Base-by-base conservation (phyloP, 2,329 filamentous ascomycete species). In the Pestalotiopsis sp. region DNA sequence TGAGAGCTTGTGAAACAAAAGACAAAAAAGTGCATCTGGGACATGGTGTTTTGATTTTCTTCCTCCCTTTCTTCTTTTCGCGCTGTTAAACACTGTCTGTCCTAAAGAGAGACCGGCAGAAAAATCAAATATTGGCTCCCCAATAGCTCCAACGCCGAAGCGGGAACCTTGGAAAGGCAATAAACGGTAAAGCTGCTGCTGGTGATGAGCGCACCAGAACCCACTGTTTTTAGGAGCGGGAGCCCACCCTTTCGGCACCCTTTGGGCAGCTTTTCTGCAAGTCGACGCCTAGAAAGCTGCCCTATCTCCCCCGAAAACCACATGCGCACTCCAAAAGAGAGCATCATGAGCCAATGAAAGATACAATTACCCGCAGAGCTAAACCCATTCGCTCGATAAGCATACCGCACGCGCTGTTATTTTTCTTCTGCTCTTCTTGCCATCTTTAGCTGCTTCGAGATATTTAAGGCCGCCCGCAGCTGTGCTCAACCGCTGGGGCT, bases 291-390 rank as follows among this genome's bases (percentile, higher is more conserved):
- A 52, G 45, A 52, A n/a, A 52, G 45, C 38, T 39, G 59, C 38
- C 59, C 59, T 39, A 39, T 38, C 27, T 38, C 59, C 25, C 59
- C 59, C 25, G 56, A 61, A 61, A 61, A 71, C 76, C 41, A 75
- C 76, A 72, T 36, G 31, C 9, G 76, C 75, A 75, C 72, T 56
- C 45, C 74, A 69, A 70, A 49, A 41, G 57, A 59, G 23, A 59
- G 27, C 57, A 27, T 59, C 57, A 59, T 6, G 11, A 27, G 27
- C 57, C 57, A 59, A 59, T 59, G 57, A 59, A 52, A 52, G 17
- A 59, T 12, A 59, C 27, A 27, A 17, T 27, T 59, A 59, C 57
- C 57, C 57, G 27, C 57, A 27, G 25, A 59, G 57, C 57, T 59
- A 59, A 27, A 59, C 57, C 57, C 23, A 27, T 59, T 59, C 57